Conservation (phyloP, 257 asterid species). For the Linaria vulgaris region DNA sequence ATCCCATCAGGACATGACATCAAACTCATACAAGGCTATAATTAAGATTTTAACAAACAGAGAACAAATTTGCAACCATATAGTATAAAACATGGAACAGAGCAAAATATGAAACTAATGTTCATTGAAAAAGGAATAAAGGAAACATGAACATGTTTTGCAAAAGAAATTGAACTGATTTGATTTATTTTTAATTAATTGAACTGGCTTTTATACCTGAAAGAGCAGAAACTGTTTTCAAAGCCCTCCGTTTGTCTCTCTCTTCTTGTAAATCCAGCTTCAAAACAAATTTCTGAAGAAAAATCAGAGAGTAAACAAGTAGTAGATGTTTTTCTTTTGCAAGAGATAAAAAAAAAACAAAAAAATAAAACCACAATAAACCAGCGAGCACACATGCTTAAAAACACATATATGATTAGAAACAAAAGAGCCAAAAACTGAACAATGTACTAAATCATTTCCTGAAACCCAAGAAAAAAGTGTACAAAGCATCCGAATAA, state of each 20-base stretch:
- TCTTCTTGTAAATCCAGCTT: constrained; percentile 57
- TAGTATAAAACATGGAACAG: neutral
- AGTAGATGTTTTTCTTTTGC: neutral
- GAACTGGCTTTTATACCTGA: constrained; percentile 39
- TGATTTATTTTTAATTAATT: neutral
- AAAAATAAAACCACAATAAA: neutral
- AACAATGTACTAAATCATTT: constrained; percentile 2
- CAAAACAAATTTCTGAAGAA: constrained; percentile 49
- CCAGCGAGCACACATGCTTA: neutral
- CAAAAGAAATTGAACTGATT: neutral
- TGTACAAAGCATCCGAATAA: neutral
- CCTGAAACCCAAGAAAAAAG: constrained; percentile 13
- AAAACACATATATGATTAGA: neutral
- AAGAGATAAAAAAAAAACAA: too few relatives aligned
- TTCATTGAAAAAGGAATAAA: too few relatives aligned
- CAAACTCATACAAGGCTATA: neutral
- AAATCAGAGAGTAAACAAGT: neutral
- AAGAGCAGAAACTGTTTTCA: constrained; percentile 56
- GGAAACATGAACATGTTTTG: too few relatives aligned
- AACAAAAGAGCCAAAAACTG: neutral
- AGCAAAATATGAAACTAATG: neutral
- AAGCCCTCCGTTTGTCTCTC: constrained; percentile 54
- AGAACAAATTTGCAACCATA: neutral
- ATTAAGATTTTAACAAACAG: neutral
- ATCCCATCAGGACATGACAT: neutral